These are phyloP conservation scores for Yarrowia sp. DNA, from an alignment of 805 yeast species.

Conservation along the genomic window DNA sequence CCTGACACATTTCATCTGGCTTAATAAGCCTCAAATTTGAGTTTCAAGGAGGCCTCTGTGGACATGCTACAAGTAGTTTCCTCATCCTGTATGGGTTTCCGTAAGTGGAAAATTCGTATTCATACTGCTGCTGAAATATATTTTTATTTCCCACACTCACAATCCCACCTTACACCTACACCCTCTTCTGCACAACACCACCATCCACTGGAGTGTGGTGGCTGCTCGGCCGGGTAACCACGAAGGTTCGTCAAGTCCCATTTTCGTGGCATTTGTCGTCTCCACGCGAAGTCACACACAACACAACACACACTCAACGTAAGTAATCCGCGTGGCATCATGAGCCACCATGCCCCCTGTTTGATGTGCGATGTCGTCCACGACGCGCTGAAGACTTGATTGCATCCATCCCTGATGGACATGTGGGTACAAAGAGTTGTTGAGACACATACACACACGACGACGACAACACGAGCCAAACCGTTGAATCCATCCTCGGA, in stretches of 20 bases:
- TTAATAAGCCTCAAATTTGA: no score
- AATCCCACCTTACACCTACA: not conserved
- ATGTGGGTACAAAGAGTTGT: slow-evolving; percentile 3
- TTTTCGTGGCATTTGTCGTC: slow-evolving; percentile 18
- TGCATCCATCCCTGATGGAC: not conserved
- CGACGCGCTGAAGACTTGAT: not conserved
- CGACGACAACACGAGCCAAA: not conserved
- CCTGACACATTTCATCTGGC: no score
- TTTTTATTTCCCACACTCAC: not conserved
- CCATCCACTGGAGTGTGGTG: no score
- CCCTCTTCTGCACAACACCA: no score
- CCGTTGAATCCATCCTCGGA: no score
- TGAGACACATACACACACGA: slow-evolving; percentile 1
- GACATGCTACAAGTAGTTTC: no score
- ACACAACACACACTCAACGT: slow-evolving; percentile 11
- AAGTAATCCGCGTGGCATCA: slow-evolving; percentile 18
- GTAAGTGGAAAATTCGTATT: no score
- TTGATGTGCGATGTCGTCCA: not conserved
- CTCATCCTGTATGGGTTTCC: no score
- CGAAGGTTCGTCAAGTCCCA: slow-evolving; percentile 14
- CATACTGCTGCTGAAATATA: no score
- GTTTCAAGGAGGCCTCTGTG: no score
- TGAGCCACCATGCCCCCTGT: not conserved
- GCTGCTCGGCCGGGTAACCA: slow-evolving; percentile 1
- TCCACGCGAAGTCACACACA: not conserved